phyloP scores from a whole-genome alignment of 1,284 basidiomycete species.

The Cryptococcus neoformans region DNA sequence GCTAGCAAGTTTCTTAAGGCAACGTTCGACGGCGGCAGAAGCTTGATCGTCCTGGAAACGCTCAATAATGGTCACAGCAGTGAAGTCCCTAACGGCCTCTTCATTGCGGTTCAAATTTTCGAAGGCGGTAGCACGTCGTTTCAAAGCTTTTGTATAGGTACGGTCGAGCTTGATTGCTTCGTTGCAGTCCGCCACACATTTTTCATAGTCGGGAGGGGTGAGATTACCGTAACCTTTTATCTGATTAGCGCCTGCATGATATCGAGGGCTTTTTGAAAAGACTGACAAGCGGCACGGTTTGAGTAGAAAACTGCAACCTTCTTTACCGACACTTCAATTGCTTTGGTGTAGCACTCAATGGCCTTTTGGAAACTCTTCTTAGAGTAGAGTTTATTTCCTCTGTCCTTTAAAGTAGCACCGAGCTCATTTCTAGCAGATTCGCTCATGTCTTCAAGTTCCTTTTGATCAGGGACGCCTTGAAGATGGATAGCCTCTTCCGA shows the following conservation, averaged over 20 bases:
- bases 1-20: constrained; percentile 76
- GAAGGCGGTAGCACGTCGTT: constrained; percentile 81
- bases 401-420: constrained; percentile 78
- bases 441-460: constrained; percentile 32
- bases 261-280: not conserved
- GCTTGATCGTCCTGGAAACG: constrained; percentile 83
- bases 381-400: constrained; percentile 87
- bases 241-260: constrained; percentile 34
- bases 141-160: constrained; percentile 91
- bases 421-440: constrained; percentile 58
- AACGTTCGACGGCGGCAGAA: constrained; percentile 81
- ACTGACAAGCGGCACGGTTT: constrained; percentile 91
- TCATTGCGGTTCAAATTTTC: constrained; percentile 74
- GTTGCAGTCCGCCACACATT: constrained; percentile 88
- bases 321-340: constrained; percentile 78
- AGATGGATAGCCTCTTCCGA: not conserved
- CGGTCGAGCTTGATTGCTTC: constrained; percentile 80
- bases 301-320: constrained; percentile 94
- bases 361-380: constrained; percentile 73
- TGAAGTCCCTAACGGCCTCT: constrained; percentile 85
- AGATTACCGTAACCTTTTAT: constrained; percentile 78
- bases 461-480: constrained; percentile 35
- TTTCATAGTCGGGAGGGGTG: constrained; percentile 74
- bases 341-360: constrained; percentile 82
- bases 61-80: constrained; percentile 90